phyloP scores from a whole-genome alignment of 495 filamentous ascomycete species.

The Podospora didyma region DNA sequence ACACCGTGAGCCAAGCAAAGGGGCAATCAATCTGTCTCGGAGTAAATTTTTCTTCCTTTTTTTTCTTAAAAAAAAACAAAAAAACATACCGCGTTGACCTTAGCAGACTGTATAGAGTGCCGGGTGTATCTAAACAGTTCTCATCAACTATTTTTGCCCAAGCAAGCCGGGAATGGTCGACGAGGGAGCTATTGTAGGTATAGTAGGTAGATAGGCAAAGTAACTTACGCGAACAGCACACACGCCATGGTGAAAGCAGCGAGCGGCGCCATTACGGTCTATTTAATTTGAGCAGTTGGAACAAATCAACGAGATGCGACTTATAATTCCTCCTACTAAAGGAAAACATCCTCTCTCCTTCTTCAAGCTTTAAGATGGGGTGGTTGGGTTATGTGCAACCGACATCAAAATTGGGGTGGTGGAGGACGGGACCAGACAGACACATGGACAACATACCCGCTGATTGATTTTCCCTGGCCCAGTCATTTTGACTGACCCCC shows the following conservation, averaged over 20 bases:
- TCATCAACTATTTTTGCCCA: no score
- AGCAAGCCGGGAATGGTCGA: background rate
- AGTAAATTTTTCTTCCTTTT: no score
- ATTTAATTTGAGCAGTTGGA: background rate
- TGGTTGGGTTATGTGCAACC: no score
- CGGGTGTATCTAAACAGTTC: slow-evolving; percentile 35
- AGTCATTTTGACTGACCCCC: background rate
- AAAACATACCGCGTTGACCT: slow-evolving; percentile 34
- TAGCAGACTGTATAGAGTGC: slow-evolving; percentile 40
- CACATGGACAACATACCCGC: slow-evolving; percentile 4
- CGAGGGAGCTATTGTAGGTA: no score
- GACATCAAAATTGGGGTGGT: no score
- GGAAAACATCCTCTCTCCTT: background rate
- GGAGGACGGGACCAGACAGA: no score
- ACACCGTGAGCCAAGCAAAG: no score
- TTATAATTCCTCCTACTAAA: background rate
- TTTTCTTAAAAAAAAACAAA: background rate
- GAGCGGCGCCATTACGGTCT: slow-evolving; percentile 43
- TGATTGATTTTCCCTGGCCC: slow-evolving; percentile 8
- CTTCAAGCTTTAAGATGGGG: no score
- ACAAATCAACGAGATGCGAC: background rate
- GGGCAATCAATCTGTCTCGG: no score
- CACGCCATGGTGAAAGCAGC: slow-evolving; percentile 49
- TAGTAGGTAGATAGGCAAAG: no score
- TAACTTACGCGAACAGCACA: slow-evolving; percentile 35